phyloP scores from a whole-genome alignment of 306 rosid species.

The Vigna unguiculata region DNA sequence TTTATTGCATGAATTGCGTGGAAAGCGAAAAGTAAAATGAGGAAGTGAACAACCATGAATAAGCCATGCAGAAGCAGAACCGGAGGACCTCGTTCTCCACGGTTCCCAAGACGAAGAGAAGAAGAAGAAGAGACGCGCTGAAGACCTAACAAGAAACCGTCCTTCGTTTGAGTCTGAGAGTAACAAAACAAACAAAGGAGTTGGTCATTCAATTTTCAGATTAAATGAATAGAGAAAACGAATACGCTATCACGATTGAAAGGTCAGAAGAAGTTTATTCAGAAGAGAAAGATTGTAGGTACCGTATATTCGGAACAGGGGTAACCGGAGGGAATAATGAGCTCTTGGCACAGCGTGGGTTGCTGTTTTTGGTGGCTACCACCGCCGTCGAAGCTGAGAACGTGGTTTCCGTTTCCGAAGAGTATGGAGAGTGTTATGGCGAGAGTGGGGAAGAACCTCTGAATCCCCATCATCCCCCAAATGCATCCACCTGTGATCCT shows the following conservation, averaged over 20 bases:
- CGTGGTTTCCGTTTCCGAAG: slow-evolving; percentile 38
- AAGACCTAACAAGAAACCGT: slow-evolving; percentile 83
- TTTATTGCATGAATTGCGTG: background rate
- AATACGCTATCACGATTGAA: background rate
- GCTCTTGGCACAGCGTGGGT: slow-evolving; percentile 59
- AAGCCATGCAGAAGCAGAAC: slow-evolving; percentile 90
- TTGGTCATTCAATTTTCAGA: background rate
- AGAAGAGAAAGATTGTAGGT: background rate
- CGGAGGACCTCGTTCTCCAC: slow-evolving; percentile 64
- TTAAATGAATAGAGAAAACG: background rate
- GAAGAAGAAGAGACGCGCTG: slow-evolving; percentile 82
- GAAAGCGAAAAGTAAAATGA: background rate
- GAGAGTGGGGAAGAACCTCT: slow-evolving; percentile 31
- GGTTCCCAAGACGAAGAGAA: slow-evolving; percentile 31
- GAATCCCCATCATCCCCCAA: slow-evolving; percentile 30
- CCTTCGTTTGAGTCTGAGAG: slow-evolving; percentile 73
- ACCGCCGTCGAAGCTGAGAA: slow-evolving; percentile 39
- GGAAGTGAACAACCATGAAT: slow-evolving; percentile 59
- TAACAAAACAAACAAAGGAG: background rate
- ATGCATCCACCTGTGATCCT: slow-evolving; percentile 26
- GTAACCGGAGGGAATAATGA: slow-evolving; percentile 77
- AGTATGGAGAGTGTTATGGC: slow-evolving; percentile 48
- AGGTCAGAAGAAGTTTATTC: no score
- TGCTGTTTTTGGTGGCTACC: slow-evolving; percentile 37
- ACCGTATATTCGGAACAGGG: slow-evolving; percentile 80